Percentiles rank a stretch among this genome's conserved stretches.
phyloP scores from a whole-genome alignment of 345 rosid genomes.

The Acer negundo region DNA sequence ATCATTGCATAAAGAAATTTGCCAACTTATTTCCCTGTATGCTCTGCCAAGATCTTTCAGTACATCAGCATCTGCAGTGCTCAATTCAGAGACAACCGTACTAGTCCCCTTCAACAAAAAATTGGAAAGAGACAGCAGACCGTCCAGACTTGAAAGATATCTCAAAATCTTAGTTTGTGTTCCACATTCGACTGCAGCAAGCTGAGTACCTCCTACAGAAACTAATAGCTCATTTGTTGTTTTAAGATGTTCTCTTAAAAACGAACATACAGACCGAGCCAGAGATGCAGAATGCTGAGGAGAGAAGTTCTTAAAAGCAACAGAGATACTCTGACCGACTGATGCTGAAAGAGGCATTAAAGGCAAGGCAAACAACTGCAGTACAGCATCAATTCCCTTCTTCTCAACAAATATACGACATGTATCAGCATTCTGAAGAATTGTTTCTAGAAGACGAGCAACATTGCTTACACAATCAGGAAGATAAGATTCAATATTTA shows the following conservation, averaged over 20 bases:
- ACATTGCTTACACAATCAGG: slow-evolving; percentile 80
- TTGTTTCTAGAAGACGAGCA: slow-evolving; percentile 88
- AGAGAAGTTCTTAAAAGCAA: slow-evolving; percentile 94
- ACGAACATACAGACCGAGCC: slow-evolving; percentile 82
- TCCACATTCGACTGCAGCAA: slow-evolving; percentile 55
- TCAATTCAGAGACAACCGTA: slow-evolving; percentile 74
- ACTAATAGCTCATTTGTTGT: slow-evolving; percentile 51
- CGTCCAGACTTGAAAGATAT: slow-evolving; percentile 79
- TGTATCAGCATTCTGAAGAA: slow-evolving; percentile 95
- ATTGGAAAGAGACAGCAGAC: slow-evolving; percentile 70
- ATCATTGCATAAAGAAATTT: slow-evolving; percentile 71
- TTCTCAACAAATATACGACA: slow-evolving; percentile 92
- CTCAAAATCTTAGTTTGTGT: slow-evolving; percentile 60
- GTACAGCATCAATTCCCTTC: slow-evolving; percentile 86
- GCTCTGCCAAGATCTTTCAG: slow-evolving; percentile 78
- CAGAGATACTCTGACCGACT: slow-evolving; percentile 76
- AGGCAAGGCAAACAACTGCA: slow-evolving; percentile 77
- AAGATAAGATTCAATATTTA: slow-evolving; percentile 66
- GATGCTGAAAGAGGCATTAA: slow-evolving; percentile 76
- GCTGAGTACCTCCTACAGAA: slow-evolving; percentile 62
- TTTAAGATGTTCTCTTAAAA: slow-evolving; percentile 73
- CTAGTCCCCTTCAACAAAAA: slow-evolving; percentile 81
- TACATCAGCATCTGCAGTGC: slow-evolving; percentile 88
- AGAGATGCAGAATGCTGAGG: slow-evolving; percentile 83
- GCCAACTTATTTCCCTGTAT: slow-evolving; percentile 85